Percentiles rank a stretch among this genome's conserved stretches.
phyloP scores from a whole-genome alignment of 2,329 filamentous ascomycete genomes.

The Emericellopsis cladophorae region DNA sequence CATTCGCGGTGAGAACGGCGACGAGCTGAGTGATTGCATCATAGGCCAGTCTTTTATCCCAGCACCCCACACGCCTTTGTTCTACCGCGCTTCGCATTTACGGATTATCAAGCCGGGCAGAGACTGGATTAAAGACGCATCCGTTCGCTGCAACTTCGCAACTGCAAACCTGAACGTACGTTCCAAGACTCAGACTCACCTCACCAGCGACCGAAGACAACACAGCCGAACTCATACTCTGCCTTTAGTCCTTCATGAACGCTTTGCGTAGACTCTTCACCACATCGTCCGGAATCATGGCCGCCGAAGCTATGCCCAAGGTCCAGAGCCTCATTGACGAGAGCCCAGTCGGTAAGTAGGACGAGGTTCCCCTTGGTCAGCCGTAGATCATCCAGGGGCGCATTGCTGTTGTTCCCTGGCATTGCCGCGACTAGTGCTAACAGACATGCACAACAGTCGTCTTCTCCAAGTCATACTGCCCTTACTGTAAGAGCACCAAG shows the following conservation, averaged over 20 bases:
- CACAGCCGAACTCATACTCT: neutral
- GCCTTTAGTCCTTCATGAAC: neutral
- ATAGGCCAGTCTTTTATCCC: no score
- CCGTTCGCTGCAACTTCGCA: neutral
- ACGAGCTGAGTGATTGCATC: no score
- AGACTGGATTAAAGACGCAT: neutral
- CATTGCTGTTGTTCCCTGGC: no score
- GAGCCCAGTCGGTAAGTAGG: slow-evolving; percentile 62
- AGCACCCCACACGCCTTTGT: no score
- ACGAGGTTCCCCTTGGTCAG: neutral
- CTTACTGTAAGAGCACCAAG: slow-evolving; percentile 80
- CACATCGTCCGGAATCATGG: slow-evolving; percentile 1
- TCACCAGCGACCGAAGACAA: neutral
- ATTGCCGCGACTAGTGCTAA: neutral
- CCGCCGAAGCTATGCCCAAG: neutral
- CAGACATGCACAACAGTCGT: slow-evolving; percentile 45
- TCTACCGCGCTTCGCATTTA: no score
- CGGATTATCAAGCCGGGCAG: no score
- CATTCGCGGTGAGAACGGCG: no score
- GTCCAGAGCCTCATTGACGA: slow-evolving; percentile 71
- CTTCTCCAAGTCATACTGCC: slow-evolving; percentile 96
- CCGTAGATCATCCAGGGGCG: slow-evolving; percentile 1
- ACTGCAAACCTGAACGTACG: neutral
- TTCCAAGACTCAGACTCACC: no score
- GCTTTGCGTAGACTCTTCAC: slow-evolving; percentile 1